phyloP scores from a whole-genome alignment of 176 grass and related monocot species.

The Triticum monococcum region DNA sequence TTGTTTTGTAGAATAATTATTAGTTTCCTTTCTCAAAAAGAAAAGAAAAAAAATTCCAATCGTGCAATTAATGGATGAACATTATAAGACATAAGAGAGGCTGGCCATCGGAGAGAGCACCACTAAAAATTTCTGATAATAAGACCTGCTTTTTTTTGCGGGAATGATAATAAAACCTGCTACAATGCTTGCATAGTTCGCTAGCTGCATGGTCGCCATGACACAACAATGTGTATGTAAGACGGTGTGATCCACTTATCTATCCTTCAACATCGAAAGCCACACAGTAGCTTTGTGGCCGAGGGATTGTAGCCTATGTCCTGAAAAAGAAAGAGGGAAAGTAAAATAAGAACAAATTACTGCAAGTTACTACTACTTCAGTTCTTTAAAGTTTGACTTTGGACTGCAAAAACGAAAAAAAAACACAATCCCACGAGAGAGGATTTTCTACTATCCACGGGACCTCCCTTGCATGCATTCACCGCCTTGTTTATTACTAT shows the following conservation, averaged over 20 bases:
- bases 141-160: not conserved
- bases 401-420: not conserved
- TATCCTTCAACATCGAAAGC: not conserved
- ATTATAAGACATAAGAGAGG: not conserved
- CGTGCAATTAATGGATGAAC: no score
- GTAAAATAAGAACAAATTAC: not conserved
- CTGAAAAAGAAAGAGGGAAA: not conserved
- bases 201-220: not conserved
- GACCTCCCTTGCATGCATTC: no score
- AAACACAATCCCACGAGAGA: no score
- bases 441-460: no score
- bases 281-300: not conserved
- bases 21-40: no score
- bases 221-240: no score
- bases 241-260: no score
- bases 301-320: not conserved
- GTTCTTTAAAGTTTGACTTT: not conserved
- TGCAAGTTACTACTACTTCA: not conserved
- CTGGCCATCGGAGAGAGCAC: not conserved
- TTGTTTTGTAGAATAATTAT: not conserved
- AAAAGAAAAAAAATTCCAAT: no score
- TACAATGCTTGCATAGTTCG: not conserved
- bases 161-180: not conserved
- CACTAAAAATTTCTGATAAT: not conserved
- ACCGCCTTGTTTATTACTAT: no score